Conservation (phyloP, 352 stramenopile genomes). For the Globisporangium echinulatum region DNA sequence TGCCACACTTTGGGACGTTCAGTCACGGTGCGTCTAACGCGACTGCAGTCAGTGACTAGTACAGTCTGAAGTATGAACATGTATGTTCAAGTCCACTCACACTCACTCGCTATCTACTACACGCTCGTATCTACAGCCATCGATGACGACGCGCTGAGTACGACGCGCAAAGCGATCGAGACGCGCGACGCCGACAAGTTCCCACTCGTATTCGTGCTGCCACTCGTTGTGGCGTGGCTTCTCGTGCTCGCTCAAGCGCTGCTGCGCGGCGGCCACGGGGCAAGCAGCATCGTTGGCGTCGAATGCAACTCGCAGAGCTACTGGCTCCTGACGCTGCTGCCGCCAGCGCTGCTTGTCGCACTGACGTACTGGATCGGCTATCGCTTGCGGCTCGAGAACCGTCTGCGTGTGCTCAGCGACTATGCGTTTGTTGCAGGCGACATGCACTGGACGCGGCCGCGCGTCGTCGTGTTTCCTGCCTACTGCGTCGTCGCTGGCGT, state of each 20-base stretch:
- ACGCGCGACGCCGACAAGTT: slow-evolving; percentile 43
- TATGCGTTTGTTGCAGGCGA: slow-evolving; percentile 89
- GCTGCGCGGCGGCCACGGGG: slow-evolving; percentile 64
- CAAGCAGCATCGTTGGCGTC: slow-evolving; percentile 84
- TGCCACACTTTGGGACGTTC: slow-evolving; percentile 41
- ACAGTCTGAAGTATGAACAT: too few relatives aligned
- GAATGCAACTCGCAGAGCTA: slow-evolving; percentile 89
- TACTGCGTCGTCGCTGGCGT: slow-evolving; percentile 93
- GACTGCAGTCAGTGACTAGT: too few relatives aligned
- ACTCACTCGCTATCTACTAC: neutral
- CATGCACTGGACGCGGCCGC: slow-evolving; percentile 89
- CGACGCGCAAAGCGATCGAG: slow-evolving; percentile 40
- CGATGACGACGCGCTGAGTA: slow-evolving; percentile 31
- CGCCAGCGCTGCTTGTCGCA: slow-evolving; percentile 66
- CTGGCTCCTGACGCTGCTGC: slow-evolving; percentile 88
- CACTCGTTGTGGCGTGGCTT: slow-evolving; percentile 61
- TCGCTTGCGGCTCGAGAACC: slow-evolving; percentile 60
- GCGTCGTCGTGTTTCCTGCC: slow-evolving; percentile 88
- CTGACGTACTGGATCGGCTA: slow-evolving; percentile 55
- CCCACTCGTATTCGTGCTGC: slow-evolving; percentile 46
- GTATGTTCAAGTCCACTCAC: neutral
- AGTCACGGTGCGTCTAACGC: neutral
- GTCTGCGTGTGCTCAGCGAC: slow-evolving; percentile 54
- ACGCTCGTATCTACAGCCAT: neutral
- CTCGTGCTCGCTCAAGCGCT: slow-evolving; percentile 66